These are phyloP conservation scores for Fonsecaea erecta DNA, from an alignment of 2,329 filamentous ascomycete species.

Conservation along the genomic window DNA sequence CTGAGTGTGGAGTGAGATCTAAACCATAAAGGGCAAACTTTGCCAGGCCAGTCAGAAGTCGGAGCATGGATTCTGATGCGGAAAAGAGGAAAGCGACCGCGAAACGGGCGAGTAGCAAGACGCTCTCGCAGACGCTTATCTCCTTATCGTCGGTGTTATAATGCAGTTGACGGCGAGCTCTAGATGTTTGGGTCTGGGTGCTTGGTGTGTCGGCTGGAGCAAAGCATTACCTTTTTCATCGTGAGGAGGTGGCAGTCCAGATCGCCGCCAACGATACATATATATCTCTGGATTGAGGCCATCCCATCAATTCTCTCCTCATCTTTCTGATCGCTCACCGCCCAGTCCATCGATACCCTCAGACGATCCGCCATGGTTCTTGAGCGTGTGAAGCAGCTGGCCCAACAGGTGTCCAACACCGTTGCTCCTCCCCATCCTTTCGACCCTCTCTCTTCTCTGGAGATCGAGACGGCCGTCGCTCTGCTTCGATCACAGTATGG, in stretches of 20 bases:
- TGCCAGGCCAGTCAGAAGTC: conserved; percentile 18
- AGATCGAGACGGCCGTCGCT: conserved; percentile 73
- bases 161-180: conserved; percentile 5
- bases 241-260: conserved; percentile 14
- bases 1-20: conserved; percentile 19
- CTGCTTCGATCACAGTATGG: conserved; percentile 72
- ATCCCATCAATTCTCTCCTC: conserved; percentile 9
- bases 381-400: conserved; percentile 67
- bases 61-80: conserved; percentile 10
- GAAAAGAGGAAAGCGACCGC: conserved; percentile 33
- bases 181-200: not conserved
- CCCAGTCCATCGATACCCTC: conserved; percentile 2
- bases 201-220: conserved; percentile 14
- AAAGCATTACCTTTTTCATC: conserved; percentile 22
- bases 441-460: conserved; percentile 72
- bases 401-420: conserved; percentile 64
- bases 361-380: conserved; percentile 57
- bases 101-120: conserved; percentile 24
- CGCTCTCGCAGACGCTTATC: conserved; percentile 21
- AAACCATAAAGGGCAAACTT: conserved; percentile 27
- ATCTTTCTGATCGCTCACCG: not conserved
- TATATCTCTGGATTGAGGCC: conserved; percentile 11
- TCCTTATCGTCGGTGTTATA: conserved; percentile 24
- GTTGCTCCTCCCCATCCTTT: conserved; percentile 68
- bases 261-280: conserved; percentile 6